phyloP scores from a whole-genome alignment of 495 filamentous ascomycete genomes.

The Hypoxylon lienhwacheense region DNA sequence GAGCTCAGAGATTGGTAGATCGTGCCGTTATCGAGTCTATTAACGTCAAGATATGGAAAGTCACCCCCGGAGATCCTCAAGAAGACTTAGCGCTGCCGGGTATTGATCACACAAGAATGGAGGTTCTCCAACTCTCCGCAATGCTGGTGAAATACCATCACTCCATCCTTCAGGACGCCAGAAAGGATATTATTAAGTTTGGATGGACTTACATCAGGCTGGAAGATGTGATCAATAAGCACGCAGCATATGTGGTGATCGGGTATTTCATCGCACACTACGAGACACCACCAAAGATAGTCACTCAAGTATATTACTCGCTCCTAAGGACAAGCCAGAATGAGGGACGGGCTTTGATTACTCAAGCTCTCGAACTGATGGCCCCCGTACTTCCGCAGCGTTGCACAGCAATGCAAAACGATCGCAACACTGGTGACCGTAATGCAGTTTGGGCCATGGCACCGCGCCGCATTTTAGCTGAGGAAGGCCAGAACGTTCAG shows the following conservation, averaged over 20 bases:
- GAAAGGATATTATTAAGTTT: constrained; percentile 98
- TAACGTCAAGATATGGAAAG: constrained; percentile 91
- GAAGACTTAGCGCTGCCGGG: constrained; percentile 86
- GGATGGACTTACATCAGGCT: constrained; percentile 97
- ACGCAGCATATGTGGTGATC: constrained; percentile 95
- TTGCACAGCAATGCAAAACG: constrained; percentile 43
- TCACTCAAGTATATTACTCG: constrained; percentile 88
- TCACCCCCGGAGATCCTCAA: constrained; percentile 75
- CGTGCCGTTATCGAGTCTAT: constrained; percentile 87
- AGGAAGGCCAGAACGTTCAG: constrained; percentile 95
- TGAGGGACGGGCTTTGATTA: constrained; percentile 88
- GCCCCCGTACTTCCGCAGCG: constrained; percentile 90
- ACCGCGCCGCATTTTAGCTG: constrained; percentile 85
- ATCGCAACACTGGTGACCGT: constrained; percentile 43
- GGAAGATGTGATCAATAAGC: constrained; percentile 98
- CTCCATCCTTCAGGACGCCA: constrained; percentile 77
- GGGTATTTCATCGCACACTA: constrained; percentile 97
- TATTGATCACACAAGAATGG: constrained; percentile 94
- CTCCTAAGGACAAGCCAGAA: constrained; percentile 90
- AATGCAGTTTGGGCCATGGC: constrained; percentile 81
- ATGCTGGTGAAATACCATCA: constrained; percentile 93
- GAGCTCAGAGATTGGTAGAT: constrained; percentile 78
- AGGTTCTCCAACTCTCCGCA: constrained; percentile 90
- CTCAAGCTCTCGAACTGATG: constrained; percentile 90
- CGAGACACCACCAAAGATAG: constrained; percentile 95